Base-by-base conservation (phyloP, 164 flowering plant genomes). In the Warburgia ugandensis region DNA sequence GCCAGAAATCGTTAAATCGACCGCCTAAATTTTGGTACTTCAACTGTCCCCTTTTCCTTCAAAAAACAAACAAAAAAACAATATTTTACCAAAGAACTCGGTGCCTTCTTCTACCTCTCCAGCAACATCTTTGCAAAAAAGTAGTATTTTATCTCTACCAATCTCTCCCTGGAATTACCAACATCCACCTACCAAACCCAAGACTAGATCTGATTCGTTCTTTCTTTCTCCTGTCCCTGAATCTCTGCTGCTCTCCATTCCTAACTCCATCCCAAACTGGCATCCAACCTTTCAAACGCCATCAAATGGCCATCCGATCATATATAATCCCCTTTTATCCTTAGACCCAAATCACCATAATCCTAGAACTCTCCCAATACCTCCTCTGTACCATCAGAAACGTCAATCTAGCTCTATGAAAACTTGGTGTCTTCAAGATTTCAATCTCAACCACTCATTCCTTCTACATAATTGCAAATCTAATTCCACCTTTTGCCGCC, bases 401-500 rank as follows among this genome's bases (percentile, higher is more conserved):
- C 67, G 46, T 84, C 43, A 54, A 72, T 53, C 14, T 40, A 1
- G 61, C 78, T 2, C 81, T 90, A 26, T 65, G 28, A 4, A 68
- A 75, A 28, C 67, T 84, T 36, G 88, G 94, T 0, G 73, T 90
- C 20, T 56, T 46, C n/a, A 56, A 61, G 26, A 70, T 90, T 60
- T 32, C 76, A 0, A 79, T 90, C 49, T 86, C 97, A 23, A 78
- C 95, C 14, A 71, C 88, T 2, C 76, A 79, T 72, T 74, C 95
- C 14, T 78, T 86, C 73, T 30, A 69, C 54, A 52, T 68, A 21
- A 61, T 86, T 60, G 59, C 80, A 33, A 61, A 76, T 19, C 23
- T 81, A 19, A 82, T 86, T 44, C 91, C 95, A 0, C 97, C 97
- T 0, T 84, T 94, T 1, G 20, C 77, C 0, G 91, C 95, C 2